Evolutionary conservation across 306 rosid genomes (phyloP).

Genomic region (Spatholobus suberectus): DNA sequence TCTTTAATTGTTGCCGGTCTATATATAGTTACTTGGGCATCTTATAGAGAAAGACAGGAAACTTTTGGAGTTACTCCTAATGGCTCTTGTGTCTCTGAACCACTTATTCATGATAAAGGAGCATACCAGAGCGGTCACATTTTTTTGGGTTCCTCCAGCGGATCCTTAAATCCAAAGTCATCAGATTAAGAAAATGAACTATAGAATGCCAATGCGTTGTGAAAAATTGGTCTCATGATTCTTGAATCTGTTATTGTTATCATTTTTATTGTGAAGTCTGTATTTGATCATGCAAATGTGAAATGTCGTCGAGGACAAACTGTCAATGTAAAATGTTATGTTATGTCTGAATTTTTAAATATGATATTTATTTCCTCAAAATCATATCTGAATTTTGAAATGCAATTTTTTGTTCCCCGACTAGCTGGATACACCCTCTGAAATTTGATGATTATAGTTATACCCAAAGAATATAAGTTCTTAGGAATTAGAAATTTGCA

Average conservation of each 20-base stretch:
- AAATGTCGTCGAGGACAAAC: background rate
- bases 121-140: slow-evolving; percentile 23
- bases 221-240: slow-evolving; percentile 4
- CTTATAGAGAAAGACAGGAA: slow-evolving; percentile 65
- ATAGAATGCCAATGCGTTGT: slow-evolving; percentile 2
- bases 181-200: slow-evolving; percentile 52
- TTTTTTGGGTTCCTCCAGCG: slow-evolving; percentile 24
- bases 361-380: background rate
- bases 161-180: slow-evolving; percentile 43
- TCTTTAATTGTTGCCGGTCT: slow-evolving; percentile 78
- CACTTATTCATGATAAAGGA: slow-evolving; percentile 60
- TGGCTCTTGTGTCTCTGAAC: slow-evolving; percentile 56
- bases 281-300: background rate
- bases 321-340: background rate
- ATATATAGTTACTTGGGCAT: slow-evolving; percentile 83
- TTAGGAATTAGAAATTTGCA: background rate
- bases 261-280: background rate
- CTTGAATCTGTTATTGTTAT: background rate
- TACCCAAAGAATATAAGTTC: background rate
- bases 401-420: background rate
- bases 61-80: slow-evolving; percentile 44
- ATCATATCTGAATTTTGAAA: background rate
- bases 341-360: background rate
- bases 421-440: background rate
- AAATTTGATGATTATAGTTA: background rate